phyloP scores from a whole-genome alignment of 352 stramenopile genomes.

The Phytophthora cryptogea region DNA sequence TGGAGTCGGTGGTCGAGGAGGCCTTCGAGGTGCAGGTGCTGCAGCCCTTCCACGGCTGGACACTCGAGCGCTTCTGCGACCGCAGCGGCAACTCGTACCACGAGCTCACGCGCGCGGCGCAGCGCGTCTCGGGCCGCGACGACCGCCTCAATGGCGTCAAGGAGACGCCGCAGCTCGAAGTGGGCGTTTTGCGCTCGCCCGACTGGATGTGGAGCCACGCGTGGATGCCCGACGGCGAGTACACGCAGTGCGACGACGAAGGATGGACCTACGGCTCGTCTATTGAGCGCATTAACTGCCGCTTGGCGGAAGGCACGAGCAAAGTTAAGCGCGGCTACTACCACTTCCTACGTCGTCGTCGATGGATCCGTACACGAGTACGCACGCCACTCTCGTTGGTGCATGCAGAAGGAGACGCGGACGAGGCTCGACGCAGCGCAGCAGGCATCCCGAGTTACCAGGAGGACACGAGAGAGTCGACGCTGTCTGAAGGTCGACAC shows the following conservation, averaged over 20 bases:
- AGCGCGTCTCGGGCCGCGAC: conserved; percentile 42
- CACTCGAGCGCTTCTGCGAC: conserved; percentile 82
- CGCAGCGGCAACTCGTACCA: conserved; percentile 74
- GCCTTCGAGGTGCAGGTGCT: conserved; percentile 86
- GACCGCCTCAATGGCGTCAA: conserved; percentile 57
- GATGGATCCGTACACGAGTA: conserved; percentile 84
- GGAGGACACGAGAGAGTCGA: neutral
- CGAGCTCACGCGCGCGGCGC: conserved; percentile 55
- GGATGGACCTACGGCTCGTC: conserved; percentile 87
- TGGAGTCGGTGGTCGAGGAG: conserved; percentile 81
- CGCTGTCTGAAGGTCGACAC: neutral
- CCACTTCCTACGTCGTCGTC: conserved; percentile 73
- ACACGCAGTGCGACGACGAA: conserved; percentile 84
- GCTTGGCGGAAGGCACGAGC: conserved; percentile 74
- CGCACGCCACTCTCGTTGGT: conserved; percentile 44
- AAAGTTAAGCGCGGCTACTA: conserved; percentile 79
- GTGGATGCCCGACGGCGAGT: conserved; percentile 77
- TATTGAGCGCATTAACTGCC: conserved; percentile 82
- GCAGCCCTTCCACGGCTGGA: conserved; percentile 83
- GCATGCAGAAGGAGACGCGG: conserved; percentile 1
- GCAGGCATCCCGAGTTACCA: conserved; percentile 1
- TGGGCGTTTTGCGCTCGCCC: conserved; percentile 59
- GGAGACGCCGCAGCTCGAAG: conserved; percentile 48
- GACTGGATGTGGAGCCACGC: conserved; percentile 87
- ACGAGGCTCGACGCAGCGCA: neutral